Evolutionary conservation across 1,284 basidiomycete genomes (phyloP).

Genomic region (Gymnopus androsaceus): DNA sequence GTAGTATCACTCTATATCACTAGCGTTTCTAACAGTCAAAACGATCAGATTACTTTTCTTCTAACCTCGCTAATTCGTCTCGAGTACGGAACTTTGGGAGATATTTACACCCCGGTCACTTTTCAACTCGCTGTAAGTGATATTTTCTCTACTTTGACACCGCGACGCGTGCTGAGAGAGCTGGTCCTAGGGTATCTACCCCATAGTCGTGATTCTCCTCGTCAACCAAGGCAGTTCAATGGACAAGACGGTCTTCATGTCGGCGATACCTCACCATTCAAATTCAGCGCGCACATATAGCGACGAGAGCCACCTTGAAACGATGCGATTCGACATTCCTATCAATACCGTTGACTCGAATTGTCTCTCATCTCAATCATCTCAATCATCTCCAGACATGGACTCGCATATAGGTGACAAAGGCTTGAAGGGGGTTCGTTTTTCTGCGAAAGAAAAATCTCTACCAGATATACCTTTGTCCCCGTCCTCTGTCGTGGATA

Average conservation of each 20-base stretch:
- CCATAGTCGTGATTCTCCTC: slow-evolving; percentile 23
- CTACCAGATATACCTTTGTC: too few relatives aligned
- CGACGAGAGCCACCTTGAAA: not conserved
- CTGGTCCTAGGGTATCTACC: slow-evolving; percentile 24
- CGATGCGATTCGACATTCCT: not conserved
- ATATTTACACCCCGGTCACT: slow-evolving; percentile 22
- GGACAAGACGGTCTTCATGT: slow-evolving; percentile 16
- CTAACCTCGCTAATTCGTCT: slow-evolving; percentile 18
- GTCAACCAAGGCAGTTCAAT: slow-evolving; percentile 19
- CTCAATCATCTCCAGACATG: too few relatives aligned
- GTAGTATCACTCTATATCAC: not conserved
- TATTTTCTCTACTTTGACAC: not conserved
- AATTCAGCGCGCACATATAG: too few relatives aligned
- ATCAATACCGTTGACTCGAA: not conserved
- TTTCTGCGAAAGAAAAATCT: too few relatives aligned
- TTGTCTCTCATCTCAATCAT: too few relatives aligned
- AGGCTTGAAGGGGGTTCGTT: too few relatives aligned
- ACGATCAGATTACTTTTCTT: slow-evolving; percentile 17
- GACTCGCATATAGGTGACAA: too few relatives aligned
- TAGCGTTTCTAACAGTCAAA: not conserved
- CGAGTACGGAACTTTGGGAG: slow-evolving; percentile 22
- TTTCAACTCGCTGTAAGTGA: slow-evolving; percentile 23
- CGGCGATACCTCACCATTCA: not conserved
- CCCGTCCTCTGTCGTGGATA: too few relatives aligned
- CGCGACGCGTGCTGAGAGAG: too few relatives aligned